A percentile compares a stretch with the other conserved stretches of the same genome.
These are phyloP conservation scores for Scutellaria barbata DNA, from an alignment of 257 asterid species.

Conservation along the genomic window DNA sequence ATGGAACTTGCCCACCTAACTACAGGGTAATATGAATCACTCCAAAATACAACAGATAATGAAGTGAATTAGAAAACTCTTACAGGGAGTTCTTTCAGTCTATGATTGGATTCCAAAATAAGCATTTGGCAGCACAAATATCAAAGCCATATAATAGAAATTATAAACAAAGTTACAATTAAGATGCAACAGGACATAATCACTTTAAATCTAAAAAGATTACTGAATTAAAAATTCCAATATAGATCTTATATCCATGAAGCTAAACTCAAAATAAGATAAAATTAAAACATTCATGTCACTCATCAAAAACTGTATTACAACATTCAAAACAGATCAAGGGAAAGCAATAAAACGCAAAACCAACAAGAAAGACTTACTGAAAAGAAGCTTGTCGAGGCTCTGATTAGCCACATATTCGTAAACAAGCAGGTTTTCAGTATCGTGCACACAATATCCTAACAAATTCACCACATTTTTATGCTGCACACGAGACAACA, in stretches of 20 bases:
- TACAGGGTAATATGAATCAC: background rate
- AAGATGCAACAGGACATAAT: too few species aligned
- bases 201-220: too few species aligned
- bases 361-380: constrained; percentile 51
- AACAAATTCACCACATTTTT: constrained; percentile 88
- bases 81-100: too few species aligned
- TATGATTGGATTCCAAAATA: too few species aligned
- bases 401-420: constrained; percentile 84
- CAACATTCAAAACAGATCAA: too few species aligned
- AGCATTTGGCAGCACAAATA: too few species aligned
- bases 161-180: background rate
- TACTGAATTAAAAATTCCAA: background rate
- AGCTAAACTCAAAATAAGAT: background rate
- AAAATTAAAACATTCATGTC: background rate
- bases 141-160: background rate
- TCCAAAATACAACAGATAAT: background rate
- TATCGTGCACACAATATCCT: constrained; percentile 75
- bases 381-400: constrained; percentile 91
- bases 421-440: constrained; percentile 82
- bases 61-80: too few species aligned
- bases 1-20: background rate
- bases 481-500: constrained; percentile 88
- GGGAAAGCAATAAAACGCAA: background rate
- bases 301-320: too few species aligned
- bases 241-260: constrained; percentile 1